A percentile compares a stretch with the other conserved stretches of the same genome.
These are phyloP conservation scores for Vicia faba DNA, from an alignment of 306 rosid species.

Conservation along the genomic window DNA sequence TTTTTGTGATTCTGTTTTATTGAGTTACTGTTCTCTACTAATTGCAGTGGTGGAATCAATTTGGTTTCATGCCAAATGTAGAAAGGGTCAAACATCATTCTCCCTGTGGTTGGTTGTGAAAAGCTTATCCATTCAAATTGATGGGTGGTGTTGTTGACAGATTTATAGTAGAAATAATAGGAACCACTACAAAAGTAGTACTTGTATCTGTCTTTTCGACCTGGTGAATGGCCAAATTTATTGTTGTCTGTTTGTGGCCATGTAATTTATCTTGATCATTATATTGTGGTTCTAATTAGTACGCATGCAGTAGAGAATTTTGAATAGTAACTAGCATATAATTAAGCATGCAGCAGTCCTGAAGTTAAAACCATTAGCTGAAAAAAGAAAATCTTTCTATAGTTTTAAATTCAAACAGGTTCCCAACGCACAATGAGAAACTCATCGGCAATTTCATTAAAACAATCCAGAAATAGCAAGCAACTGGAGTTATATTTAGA, in stretches of 20 bases:
- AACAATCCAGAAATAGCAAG: background rate
- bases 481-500: background rate
- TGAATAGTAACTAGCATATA: background rate
- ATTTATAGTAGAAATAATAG: constrained; percentile 8
- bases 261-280: background rate
- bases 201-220: constrained; percentile 26
- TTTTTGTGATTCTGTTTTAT: background rate
- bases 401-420: too few species aligned
- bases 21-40: background rate
- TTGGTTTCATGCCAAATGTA: background rate
- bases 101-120: constrained; percentile 9
- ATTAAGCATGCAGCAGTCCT: background rate
- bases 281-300: background rate
- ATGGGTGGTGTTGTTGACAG: constrained; percentile 7
- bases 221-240: constrained; percentile 11
- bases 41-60: constrained; percentile 5
- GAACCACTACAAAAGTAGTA: background rate
- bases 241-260: background rate
- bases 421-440: background rate
- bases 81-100: constrained; percentile 15
- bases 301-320: background rate
- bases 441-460: background rate
- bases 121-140: constrained; percentile 28
- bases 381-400: background rate
- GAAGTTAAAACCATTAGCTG: constrained; percentile 15